These are phyloP conservation scores for Phytopythium litorale DNA, from an alignment of 352 stramenopile genomes.

Conservation along the genomic window DNA sequence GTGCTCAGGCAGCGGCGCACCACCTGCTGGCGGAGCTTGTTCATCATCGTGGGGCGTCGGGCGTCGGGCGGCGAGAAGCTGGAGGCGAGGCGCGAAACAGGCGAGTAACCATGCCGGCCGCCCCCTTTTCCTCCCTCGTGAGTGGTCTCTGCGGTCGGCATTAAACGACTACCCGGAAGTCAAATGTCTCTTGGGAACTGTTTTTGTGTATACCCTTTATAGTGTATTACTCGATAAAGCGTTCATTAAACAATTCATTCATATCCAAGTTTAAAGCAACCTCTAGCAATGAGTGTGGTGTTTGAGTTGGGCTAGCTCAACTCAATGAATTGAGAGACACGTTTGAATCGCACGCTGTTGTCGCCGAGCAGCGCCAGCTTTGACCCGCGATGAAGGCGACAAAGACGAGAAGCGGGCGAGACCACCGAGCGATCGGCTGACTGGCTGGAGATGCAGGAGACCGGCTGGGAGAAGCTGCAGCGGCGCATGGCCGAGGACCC, in stretches of 20 bases:
- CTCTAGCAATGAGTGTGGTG: not conserved
- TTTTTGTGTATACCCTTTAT: not conserved
- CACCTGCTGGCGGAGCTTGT: slow-evolving; percentile 76
- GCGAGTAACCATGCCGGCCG: slow-evolving; percentile 2
- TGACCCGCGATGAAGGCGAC: not conserved
- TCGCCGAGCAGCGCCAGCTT: not conserved
- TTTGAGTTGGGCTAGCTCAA: not conserved
- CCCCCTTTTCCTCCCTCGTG: not conserved
- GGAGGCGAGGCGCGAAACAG: slow-evolving; percentile 4
- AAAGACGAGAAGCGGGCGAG: not conserved
- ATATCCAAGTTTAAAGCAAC: not conserved
- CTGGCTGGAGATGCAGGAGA: slow-evolving; percentile 36
- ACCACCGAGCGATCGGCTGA: slow-evolving; percentile 12
- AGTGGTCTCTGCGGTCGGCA: not conserved
- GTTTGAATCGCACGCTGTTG: not conserved
- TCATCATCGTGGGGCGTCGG: slow-evolving; percentile 31
- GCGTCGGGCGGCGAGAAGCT: slow-evolving; percentile 1
- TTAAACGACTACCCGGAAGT: too few relatives aligned
- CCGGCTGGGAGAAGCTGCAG: slow-evolving; percentile 78
- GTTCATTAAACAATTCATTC: not conserved
- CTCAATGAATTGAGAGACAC: not conserved
- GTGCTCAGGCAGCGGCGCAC: slow-evolving; percentile 52
- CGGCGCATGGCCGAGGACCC: slow-evolving; percentile 67
- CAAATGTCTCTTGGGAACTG: not conserved
- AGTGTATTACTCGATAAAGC: not conserved